Evolutionary conservation across 495 filamentous ascomycete genomes (phyloP), one percentile per base, ranked within the genome.

Genomic region (Stereocaulon alpinum): DNA sequence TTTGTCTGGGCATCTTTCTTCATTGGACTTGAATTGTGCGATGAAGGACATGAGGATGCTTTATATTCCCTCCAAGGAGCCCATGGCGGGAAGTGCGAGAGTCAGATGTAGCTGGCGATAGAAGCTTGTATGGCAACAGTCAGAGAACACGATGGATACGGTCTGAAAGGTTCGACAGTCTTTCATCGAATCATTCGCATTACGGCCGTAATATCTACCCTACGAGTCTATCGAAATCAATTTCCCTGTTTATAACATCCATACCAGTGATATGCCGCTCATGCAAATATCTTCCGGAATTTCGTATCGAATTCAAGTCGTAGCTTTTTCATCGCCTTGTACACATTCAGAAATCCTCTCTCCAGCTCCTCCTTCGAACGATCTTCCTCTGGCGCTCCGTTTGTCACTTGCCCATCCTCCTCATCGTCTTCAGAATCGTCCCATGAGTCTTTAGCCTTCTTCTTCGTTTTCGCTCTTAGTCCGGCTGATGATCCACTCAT

Each of bases 261-360:
- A 24, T 24, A 24, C 24, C 24, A 24, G 24, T 37, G 34, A 41
- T 1, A 43, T 59, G 4, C 48, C 56, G n/a, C 40, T 55, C 37
- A 74, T 11, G 72, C 72, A 59, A 68, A 82, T 41, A 84, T 86
- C 47, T 74, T 77, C 60, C 59, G 76, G 71, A 89, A 88, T 70
- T 86, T 87, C 34, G 69, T 69, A 63, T 88, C 79, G 67, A 89
- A 89, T 62, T 82, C 80, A 32, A 56, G 62, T 62, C 75, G 77
- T 61, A 89, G 66, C 70, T 72, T 68, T 49, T 64, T 68, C 61
- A 89, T 81, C 6, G 76, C 79, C 66, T 70, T 71, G 24, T 82
- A 75, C 7, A 86, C 82, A 58, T 80, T 76, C 62, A 77, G 67
- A 56, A 87, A 66, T 7, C 80, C 77, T 45, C 72, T 68, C 43